These are phyloP conservation scores for Hyaloscypha finlandica DNA, from an alignment of 495 filamentous ascomycete genomes.

Conservation along the genomic window DNA sequence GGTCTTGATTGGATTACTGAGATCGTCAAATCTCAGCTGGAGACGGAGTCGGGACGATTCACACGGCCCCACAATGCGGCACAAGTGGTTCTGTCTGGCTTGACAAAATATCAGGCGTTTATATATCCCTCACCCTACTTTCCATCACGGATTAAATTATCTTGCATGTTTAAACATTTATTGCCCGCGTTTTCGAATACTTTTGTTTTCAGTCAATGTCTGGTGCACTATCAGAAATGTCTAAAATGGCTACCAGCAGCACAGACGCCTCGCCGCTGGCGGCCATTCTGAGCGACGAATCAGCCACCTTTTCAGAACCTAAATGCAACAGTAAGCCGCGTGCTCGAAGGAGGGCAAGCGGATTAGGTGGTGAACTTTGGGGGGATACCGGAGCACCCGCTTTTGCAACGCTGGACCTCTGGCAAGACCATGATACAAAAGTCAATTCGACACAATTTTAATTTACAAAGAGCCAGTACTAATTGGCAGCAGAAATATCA, in stretches of 20 bases:
- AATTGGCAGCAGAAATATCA: neutral
- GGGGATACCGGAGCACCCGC: neutral
- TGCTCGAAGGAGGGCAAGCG: neutral
- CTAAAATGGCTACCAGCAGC: neutral
- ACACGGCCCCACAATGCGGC: neutral
- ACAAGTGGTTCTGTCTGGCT: neutral
- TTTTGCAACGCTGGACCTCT: neutral
- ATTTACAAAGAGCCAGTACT: neutral
- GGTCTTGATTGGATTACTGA: too few relatives aligned
- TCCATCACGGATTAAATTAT: neutral
- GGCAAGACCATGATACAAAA: neutral
- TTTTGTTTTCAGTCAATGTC: neutral
- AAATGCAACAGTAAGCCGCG: neutral
- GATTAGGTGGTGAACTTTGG: neutral
- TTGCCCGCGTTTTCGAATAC: neutral
- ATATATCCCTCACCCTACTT: neutral
- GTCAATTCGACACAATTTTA: neutral
- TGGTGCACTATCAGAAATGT: neutral
- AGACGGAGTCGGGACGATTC: neutral
- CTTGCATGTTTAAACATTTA: neutral
- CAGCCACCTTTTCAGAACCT: neutral
- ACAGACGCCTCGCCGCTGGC: neutral
- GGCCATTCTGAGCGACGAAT: neutral
- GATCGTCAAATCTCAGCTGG: neutral
- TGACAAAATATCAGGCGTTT: too few relatives aligned